Evolutionary conservation across 441 rosid genomes (phyloP), one percentile per base, ranked within the genome.

Genomic region (Gossypium gossypioides): DNA sequence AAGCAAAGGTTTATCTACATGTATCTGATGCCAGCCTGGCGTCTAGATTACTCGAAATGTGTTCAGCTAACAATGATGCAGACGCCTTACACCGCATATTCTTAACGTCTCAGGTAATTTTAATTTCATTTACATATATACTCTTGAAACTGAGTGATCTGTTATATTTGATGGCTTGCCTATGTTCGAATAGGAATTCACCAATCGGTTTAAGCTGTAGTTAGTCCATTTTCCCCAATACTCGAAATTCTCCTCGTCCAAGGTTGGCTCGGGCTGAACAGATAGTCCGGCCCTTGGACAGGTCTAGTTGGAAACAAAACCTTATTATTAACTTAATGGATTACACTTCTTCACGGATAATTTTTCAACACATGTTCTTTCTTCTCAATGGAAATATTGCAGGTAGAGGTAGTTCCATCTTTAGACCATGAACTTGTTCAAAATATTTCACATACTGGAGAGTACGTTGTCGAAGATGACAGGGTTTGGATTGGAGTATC

Each of bases 401-500:
- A 94, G 97, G 98, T 79, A 48, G 96, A 88, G 77, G 83, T 89
- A n/a, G 72, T 94, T 58, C 40, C 76, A 0, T 78, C 84, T 66
- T 74, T 83, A 72, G 87, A 80, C 27, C 72, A 79, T 13, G 86
- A 83, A 71, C 61, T 82, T 32, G 77, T 74, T 22, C 74, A 74
- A 18, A 78, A 42, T 12, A 79, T 81, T 65, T 84, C 91, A 29
- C 84, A 84, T 68, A 80, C 81, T 0, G 97, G 93, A 48, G 97
- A 89, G 80, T 91, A 82, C 75, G 78, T 83, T 12, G 75, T 84
- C 8, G 68, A 81, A 1, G 89, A 66, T 64, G 74, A 76, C 25
- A 84, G 61, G 72, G 83, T 95, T 7, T 95, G 97, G 97, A 83
- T 94, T 6, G 97, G 99, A 8, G 97, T 88, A 56, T 86, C 94